Base-by-base conservation (phyloP, 2,329 filamentous ascomycete species). In the Atkinsonella hypoxylon region DNA sequence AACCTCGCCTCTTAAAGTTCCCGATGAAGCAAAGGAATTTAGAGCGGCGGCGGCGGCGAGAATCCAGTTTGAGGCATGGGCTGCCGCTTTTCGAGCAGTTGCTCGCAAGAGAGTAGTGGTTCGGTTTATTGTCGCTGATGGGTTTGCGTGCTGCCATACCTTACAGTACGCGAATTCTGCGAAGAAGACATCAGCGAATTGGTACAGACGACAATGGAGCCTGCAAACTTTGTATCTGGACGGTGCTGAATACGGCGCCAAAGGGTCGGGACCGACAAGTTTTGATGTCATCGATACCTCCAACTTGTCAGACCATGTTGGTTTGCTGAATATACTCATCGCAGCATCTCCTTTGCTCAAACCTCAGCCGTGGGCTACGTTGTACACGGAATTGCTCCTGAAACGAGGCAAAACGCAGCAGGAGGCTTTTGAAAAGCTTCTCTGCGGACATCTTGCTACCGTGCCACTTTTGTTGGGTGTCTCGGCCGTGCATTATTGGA, bases 261-360 rank as follows among this genome's bases (percentile, higher is more conserved):
- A 48, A 7, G 58, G 59, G 2, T 47, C 50, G 13, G 71, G 67
- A 0, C 72, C 75, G 0, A 61, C 55, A 4, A 43, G 50, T 3
- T 83, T 82, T 56, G 71, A 81, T 57, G 65, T 76, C 4, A 76
- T 83, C 49, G 78, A 83, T 54, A 79, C 76, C 0, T 70, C 69
- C 2, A 70, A 72, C 45, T 58, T 73, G 2, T 59, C 63, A 4
- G 70, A 70, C 41, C 67, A 70, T 36, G 60, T 72, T 11, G 68
- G 65, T 1, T 56, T 64, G 2, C 54, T 73, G 15, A 64, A 69
- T 20, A 56, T 70, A 6, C 53, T 70, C 20, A 56, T 78, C 60
- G 49, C 77, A 0, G 62, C 71, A 0, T 56, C 64, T 0, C 75
- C 77, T 2, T 55, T 83, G 9, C 63, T 83, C 10, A 69, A 67